A percentile compares a stretch with the other conserved stretches of the same genome.
Conservation (phyloP, 805 yeast species). For the Yarrowia bubula region DNA sequence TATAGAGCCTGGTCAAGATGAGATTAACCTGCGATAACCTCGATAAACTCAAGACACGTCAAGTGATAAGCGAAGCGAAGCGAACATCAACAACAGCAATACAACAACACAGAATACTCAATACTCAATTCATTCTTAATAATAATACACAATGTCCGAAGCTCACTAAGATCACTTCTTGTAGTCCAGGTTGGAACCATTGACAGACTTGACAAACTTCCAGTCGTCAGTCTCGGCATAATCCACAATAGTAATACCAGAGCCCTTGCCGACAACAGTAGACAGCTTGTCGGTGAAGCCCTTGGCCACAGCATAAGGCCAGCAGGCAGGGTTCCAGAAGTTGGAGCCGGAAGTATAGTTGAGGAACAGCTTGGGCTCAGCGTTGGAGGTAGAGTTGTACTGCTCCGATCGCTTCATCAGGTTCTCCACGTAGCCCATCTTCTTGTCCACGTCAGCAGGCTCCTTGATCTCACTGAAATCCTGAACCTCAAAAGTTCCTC, state of each 20-base stretch:
- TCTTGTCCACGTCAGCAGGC: constrained; percentile 53
- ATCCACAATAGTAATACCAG: constrained; percentile 67
- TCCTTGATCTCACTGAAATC: constrained; percentile 66
- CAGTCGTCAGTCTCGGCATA: constrained; percentile 62
- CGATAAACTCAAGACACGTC: too few relatives aligned
- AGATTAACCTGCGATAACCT: too few relatives aligned
- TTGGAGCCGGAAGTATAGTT: constrained; percentile 75
- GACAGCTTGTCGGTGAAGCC: constrained; percentile 41
- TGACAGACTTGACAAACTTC: constrained; percentile 44
- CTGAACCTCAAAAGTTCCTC: constrained; percentile 63
- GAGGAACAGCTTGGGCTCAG: constrained; percentile 54
- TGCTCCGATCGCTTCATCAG: constrained; percentile 54
- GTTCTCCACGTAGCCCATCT: constrained; percentile 55
- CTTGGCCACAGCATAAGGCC: constrained; percentile 68
- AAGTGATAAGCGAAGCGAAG: too few relatives aligned
- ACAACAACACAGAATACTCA: too few relatives aligned
- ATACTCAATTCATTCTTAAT: background rate
- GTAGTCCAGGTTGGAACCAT: constrained; percentile 23
- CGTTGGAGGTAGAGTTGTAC: constrained; percentile 45
- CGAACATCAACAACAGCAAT: too few relatives aligned
- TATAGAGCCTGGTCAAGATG: too few relatives aligned
- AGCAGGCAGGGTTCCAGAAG: constrained; percentile 65
- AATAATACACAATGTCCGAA: background rate
- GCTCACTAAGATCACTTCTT: background rate
- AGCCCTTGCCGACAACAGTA: constrained; percentile 44